Base-by-base conservation (phyloP, 1,284 basidiomycete species). In the Pulchroboletus neoregius region DNA sequence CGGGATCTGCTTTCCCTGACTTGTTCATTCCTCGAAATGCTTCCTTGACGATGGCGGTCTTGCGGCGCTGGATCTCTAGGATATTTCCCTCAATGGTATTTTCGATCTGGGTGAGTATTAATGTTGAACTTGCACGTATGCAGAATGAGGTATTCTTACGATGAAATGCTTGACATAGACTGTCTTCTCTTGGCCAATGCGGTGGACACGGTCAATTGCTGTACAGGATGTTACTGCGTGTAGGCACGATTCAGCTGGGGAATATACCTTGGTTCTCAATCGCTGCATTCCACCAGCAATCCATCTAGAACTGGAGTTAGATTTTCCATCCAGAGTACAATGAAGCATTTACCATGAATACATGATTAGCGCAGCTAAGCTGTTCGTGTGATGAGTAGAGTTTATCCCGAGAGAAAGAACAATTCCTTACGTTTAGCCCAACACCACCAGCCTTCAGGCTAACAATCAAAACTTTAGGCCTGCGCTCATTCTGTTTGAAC, bases 401-500 rank as follows among this genome's bases (percentile, higher is more conserved):
- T 13, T 27, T 11, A 27, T 43, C 38, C 28, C 9, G 13, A 31
- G n/a, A 33, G n/a, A 35, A 13, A 39, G 16, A 45, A 18, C 10
- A 44, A 37, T 27, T 6, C 62, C 76, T 54, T 52, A 87, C 86
- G 70, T 94, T 93, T 47, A 93, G 65, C 9, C 94, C 94, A 5
- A 97, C 94, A 10, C 95, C 94, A 16, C 94, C 94, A 1, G 94
- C 95, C 63, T 94, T 93, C 60, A 97, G 70, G 59, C 91, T 94
- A 49, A 98, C 79, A 39, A 97, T 80, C 38, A 98, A 69, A 10
- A 99, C 76, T 57, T 88, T 84, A 1, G 89, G 82, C 52, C 80
- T 82, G 33, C 76, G 71, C 2, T 79, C 82, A 3, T 77, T 68
- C 26, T 75, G 68, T 57, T 82, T 87, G 72, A 94, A 94, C 51